phyloP scores from a whole-genome alignment of 2,329 filamentous ascomycete species.

The Pseudogymnoascus destructans region DNA sequence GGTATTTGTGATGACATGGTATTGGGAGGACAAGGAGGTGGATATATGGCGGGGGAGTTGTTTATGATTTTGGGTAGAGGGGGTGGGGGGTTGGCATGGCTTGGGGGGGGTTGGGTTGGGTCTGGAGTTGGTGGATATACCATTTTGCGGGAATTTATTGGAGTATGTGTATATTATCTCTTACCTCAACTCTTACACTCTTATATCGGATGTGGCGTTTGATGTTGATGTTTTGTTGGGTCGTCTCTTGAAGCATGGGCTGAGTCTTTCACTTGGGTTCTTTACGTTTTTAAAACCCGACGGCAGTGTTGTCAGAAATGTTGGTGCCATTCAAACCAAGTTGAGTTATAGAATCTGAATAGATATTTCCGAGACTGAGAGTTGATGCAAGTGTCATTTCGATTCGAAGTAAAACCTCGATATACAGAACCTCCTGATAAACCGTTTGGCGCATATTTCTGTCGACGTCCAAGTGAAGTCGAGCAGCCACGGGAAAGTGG shows the following conservation, averaged over 20 bases:
- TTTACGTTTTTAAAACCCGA: not conserved
- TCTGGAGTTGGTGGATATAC: not conserved
- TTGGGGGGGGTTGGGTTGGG: not conserved
- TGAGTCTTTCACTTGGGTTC: not conserved
- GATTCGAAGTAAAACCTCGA: not conserved
- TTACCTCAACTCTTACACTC: not conserved
- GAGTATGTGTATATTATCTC: constrained; percentile 7
- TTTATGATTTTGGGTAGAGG: not conserved
- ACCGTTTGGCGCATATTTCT: not conserved
- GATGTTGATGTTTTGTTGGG: not conserved
- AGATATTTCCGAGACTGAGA: not conserved
- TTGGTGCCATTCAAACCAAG: not conserved
- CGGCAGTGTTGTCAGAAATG: not conserved
- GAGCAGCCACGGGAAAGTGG: not conserved
- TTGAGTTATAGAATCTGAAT: not conserved
- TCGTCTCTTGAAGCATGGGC: not conserved
- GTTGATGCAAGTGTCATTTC: not conserved
- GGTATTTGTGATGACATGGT: not conserved
- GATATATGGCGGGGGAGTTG: not conserved
- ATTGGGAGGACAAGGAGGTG: not conserved
- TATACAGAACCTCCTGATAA: not conserved
- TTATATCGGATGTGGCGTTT: not conserved
- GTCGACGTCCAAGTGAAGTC: not conserved
- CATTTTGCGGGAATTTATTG: not conserved
- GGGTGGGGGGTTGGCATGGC: not conserved